Evolutionary conservation across 495 filamentous ascomycete species (phyloP).

Genomic region (Penicillium odoratum): DNA sequence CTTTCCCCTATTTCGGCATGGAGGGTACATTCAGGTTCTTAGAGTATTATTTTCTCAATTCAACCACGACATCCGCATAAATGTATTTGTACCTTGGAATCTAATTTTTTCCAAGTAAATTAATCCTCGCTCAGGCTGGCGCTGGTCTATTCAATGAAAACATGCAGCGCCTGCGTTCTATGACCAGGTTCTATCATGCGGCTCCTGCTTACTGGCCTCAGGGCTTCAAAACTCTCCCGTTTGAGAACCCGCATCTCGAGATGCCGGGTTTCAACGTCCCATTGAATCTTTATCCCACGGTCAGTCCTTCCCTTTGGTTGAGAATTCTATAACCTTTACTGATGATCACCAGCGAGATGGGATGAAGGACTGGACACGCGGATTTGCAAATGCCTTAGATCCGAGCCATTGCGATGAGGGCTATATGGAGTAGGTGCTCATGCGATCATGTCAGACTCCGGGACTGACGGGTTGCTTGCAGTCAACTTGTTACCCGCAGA

Average conservation of each 20-base stretch:
- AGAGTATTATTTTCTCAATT: too few relatives aligned
- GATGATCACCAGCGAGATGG: not conserved
- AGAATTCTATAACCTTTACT: not conserved
- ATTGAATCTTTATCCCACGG: not conserved
- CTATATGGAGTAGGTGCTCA: not conserved
- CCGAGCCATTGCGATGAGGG: not conserved
- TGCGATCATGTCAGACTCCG: not conserved
- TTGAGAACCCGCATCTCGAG: not conserved
- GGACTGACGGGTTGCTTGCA: not conserved
- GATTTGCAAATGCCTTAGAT: not conserved
- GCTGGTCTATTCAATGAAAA: too few relatives aligned
- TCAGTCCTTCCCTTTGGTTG: not conserved
- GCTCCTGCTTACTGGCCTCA: too few relatives aligned
- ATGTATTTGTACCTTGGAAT: too few relatives aligned
- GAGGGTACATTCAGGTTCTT: too few relatives aligned
- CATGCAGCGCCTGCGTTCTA: too few relatives aligned
- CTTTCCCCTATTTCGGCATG: too few relatives aligned
- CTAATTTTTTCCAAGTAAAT: too few relatives aligned
- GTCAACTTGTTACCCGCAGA: not conserved
- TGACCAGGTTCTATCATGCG: not conserved
- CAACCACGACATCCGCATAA: too few relatives aligned
- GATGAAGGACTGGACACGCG: too few relatives aligned
- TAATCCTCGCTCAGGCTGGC: too few relatives aligned
- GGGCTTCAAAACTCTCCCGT: not conserved
- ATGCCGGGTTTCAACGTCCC: constrained; percentile 3